Conservation (phyloP, 176 grass and related monocot genomes). For the Cenchrus americanus region DNA sequence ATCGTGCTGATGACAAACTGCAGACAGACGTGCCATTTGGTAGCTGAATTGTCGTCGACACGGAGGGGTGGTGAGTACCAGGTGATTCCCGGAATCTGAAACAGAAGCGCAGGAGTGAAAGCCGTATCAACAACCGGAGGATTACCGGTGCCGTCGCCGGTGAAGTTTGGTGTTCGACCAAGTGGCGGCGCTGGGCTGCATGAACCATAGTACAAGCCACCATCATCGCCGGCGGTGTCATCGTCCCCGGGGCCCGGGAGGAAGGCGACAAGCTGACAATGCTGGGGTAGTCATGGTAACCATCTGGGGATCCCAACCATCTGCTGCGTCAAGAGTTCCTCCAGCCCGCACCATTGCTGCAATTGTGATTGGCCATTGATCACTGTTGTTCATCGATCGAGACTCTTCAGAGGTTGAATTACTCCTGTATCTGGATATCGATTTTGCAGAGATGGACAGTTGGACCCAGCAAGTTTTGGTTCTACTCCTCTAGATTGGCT, state of each 20-base stretch:
- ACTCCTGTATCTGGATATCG: neutral
- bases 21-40: too few relatives aligned
- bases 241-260: neutral
- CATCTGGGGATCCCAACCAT: neutral
- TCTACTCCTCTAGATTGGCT: neutral
- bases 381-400: neutral
- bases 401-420: neutral
- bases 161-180: neutral
- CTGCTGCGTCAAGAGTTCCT: too few relatives aligned
- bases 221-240: neutral
- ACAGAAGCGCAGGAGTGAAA: too few relatives aligned
- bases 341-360: too few relatives aligned
- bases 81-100: too few relatives aligned
- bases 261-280: neutral
- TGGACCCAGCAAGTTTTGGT: neutral
- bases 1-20: too few relatives aligned
- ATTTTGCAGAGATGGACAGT: neutral
- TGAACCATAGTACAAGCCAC: slow-evolving; percentile 37
- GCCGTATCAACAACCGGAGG: too few relatives aligned
- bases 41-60: too few relatives aligned
- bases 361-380: neutral
- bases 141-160: neutral
- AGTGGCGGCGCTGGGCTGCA: neutral
- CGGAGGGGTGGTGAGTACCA: too few relatives aligned
- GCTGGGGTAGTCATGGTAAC: slow-evolving; percentile 33